phyloP scores from a whole-genome alignment of 2,329 filamentous ascomycete species.

The Penicillium italicum region DNA sequence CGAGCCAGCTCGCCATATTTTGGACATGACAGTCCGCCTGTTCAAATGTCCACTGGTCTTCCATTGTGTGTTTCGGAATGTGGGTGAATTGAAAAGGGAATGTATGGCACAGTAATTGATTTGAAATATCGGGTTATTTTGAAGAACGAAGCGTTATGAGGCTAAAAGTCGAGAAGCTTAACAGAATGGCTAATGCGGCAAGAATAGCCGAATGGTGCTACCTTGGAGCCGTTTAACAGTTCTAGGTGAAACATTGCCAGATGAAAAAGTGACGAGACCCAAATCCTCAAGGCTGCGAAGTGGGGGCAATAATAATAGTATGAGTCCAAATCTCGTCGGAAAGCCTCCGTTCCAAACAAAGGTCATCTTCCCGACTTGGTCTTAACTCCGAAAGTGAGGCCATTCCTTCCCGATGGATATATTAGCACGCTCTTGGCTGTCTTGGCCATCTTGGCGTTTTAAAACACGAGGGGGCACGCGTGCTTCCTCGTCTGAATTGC shows the following conservation, averaged over 20 bases:
- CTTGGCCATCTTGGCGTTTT: slow-evolving; percentile 9
- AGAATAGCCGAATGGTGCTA: neutral
- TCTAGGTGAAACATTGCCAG: neutral
- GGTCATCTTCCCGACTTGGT: neutral
- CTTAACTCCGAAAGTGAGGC: neutral
- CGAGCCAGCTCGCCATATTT: slow-evolving; percentile 16
- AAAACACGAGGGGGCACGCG: neutral
- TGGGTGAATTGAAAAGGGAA: neutral
- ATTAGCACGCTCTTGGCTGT: neutral
- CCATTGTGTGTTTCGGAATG: neutral
- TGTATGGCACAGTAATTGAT: neutral
- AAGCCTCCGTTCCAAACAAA: neutral
- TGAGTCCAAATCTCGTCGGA: neutral
- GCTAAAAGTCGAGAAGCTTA: neutral
- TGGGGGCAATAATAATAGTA: neutral
- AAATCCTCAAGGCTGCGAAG: neutral
- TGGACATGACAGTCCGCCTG: neutral
- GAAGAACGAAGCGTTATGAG: neutral
- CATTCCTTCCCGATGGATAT: neutral
- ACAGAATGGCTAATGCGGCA: neutral
- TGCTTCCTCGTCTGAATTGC: neutral
- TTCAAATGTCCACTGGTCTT: slow-evolving; percentile 13
- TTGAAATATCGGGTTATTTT: neutral
- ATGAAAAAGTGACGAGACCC: neutral
- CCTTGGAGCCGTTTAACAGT: neutral